Evolutionary conservation across 495 filamentous ascomycete genomes (phyloP).

Genomic region (Podospora didyma): DNA sequence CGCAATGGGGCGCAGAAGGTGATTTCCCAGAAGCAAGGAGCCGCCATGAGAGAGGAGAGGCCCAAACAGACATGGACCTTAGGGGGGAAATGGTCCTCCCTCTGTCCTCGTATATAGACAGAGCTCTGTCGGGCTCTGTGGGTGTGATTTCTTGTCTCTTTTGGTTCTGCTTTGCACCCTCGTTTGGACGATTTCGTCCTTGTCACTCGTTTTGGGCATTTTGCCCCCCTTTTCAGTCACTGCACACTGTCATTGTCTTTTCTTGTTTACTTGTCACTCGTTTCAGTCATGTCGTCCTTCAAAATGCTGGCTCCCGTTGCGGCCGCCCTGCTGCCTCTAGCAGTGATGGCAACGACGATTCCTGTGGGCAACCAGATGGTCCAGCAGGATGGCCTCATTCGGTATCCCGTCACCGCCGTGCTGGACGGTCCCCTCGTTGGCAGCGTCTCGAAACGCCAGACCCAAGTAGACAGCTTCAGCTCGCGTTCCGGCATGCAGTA

Average conservation of each 20-base stretch:
- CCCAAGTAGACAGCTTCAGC: not conserved
- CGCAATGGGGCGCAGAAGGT: too few relatives aligned
- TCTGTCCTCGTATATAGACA: too few relatives aligned
- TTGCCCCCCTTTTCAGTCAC: not conserved
- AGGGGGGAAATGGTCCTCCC: too few relatives aligned
- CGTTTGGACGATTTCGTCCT: not conserved
- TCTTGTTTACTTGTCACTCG: not conserved
- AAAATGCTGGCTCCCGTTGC: slow-evolving; percentile 3
- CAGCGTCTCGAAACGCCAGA: slow-evolving; percentile 12
- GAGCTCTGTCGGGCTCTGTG: too few relatives aligned
- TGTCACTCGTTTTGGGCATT: not conserved
- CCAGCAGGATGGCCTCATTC: slow-evolving; percentile 16
- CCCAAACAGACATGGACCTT: too few relatives aligned
- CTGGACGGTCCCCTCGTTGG: slow-evolving; percentile 5
- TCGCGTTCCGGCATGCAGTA: slow-evolving; percentile 12
- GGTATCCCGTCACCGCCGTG: slow-evolving; percentile 13
- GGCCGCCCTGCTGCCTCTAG: slow-evolving; percentile 11
- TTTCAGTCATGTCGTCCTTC: slow-evolving; percentile 9
- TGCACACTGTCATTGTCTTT: too few relatives aligned
- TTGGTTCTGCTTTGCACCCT: not conserved
- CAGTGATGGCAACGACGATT: slow-evolving; percentile 6
- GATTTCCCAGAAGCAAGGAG: too few relatives aligned
- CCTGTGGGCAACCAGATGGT: slow-evolving; percentile 5
- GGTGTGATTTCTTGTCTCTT: too few relatives aligned
- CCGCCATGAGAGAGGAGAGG: too few relatives aligned